A percentile compares a stretch with the other conserved stretches of the same genome.
phyloP scores from a whole-genome alignment of 768 basidiomycete genomes.

The Russula compacta region DNA sequence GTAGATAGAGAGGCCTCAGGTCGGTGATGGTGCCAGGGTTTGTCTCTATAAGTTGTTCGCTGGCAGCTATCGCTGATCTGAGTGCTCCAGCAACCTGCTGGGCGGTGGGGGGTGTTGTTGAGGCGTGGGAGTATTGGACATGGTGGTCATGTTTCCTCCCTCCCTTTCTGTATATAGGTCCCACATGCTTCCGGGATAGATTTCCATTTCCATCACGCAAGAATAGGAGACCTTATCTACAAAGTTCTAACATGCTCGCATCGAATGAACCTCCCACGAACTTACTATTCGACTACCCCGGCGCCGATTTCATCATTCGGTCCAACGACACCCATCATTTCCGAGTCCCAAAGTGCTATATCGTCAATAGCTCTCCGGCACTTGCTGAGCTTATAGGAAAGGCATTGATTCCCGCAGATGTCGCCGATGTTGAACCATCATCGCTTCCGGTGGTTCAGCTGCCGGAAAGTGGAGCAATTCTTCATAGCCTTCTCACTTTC shows the following conservation, averaged over 20 bases:
- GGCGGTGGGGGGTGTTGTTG: no score
- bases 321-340: constrained; percentile 36
- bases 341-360: constrained; percentile 34
- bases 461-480: background rate
- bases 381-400: constrained; percentile 21
- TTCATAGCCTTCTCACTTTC: background rate
- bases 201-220: no score
- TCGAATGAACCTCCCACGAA: background rate
- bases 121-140: no score
- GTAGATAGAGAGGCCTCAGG: no score
- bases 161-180: no score
- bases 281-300: constrained; percentile 18
- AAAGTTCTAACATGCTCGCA: background rate
- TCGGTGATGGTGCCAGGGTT: no score
- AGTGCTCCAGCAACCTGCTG: no score
- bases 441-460: background rate
- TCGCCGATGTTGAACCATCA: background rate
- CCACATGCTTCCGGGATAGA: no score
- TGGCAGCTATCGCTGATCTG: no score
- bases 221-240: background rate
- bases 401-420: background rate
- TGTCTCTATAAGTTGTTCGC: no score
- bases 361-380: constrained; percentile 35
- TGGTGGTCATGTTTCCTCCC: no score
- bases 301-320: constrained; percentile 36